phyloP scores from a whole-genome alignment of 2,329 filamentous ascomycete genomes.

The Harringtonia aguacate region DNA sequence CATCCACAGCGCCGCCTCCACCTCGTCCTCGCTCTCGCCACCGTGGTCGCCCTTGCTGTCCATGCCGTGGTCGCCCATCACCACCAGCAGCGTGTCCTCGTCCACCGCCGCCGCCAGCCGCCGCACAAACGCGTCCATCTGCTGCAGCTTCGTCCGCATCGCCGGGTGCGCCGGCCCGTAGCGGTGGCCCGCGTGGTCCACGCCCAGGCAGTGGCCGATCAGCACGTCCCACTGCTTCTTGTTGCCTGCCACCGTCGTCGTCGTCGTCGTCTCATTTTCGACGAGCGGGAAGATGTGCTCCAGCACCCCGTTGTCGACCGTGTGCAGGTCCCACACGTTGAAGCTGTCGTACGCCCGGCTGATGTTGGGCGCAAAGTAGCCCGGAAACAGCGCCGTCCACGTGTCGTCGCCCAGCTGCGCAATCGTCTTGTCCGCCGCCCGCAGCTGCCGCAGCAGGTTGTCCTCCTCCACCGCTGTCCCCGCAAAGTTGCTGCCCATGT shows the following conservation, averaged over 20 bases:
- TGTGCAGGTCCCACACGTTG: conserved; percentile 96
- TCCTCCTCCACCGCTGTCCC: conserved; percentile 95
- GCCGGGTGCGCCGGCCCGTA: conserved; percentile 89
- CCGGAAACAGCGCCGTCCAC: conserved; percentile 87
- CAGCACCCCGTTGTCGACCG: conserved; percentile 88
- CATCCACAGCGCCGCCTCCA: conserved; percentile 96
- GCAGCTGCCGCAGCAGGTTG: conserved; percentile 57
- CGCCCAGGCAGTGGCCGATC: conserved; percentile 86
- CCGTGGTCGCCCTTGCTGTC: conserved; percentile 94
- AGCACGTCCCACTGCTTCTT: conserved; percentile 78
- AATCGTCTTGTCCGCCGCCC: conserved; percentile 57
- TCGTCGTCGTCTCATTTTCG: conserved; percentile 37
- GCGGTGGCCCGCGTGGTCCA: conserved; percentile 92
- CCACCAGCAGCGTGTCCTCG: conserved; percentile 76
- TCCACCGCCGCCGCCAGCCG: conserved; percentile 63
- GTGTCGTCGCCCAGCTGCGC: conserved; percentile 97
- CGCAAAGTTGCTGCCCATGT: conserved; percentile 89
- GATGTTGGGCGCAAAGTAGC: conserved; percentile 80
- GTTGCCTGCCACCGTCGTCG: conserved; percentile 10
- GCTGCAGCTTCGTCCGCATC: conserved; percentile 80
- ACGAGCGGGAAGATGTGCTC: conserved; percentile 84
- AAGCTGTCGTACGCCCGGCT: conserved; percentile 91
- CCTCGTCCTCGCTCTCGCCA: conserved; percentile 94
- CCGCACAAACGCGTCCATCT: conserved; percentile 79
- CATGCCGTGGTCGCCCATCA: conserved; percentile 99